Evolutionary conservation across 805 yeast species (phyloP), one percentile per base, ranked within the genome.

Genomic region (Zygosaccharomyces bisporus): DNA sequence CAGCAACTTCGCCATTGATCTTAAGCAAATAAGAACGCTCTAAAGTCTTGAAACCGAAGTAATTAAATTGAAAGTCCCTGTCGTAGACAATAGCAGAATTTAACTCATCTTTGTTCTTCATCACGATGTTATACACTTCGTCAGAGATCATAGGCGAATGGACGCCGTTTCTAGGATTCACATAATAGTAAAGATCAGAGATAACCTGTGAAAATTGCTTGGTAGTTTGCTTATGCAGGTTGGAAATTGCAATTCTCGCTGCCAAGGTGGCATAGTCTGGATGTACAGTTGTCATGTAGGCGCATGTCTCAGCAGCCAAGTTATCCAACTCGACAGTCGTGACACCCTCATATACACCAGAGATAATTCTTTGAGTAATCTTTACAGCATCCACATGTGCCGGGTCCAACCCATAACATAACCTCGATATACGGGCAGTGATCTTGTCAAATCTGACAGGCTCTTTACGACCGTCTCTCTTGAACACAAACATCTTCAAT

Each of bases 211-310:
- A 83, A 58, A 86, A 91, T 60, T 76, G 84, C 67, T 86, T 85
- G 49, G 88, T 85, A 42, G 97, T 90, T 70, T 89, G 95, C 70
- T 90, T 90, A 73, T 91, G 97, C 62, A 93, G 75, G 66, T 88
- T 88, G 33, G 96, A 86, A 44, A 93, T 83, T 16, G 98, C 97
- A 49, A 91, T 84, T 71, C 99, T 82, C 27, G 98, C 97, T 43
- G 97, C 97, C 57, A 89, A 75, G 34, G 82, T 80, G 20, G 97
- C 96, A 59, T 91, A 90, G 70, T 93, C 98, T n/a, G 98, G 98
- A 67, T 91, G 98, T 51, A 86, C 79, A 9, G 98, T 91, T 47
- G 97, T 89, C 96, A 93, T 87, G 63, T 84, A 86, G 34, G 98
- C 98, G 46, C 96, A 95, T 29, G 96, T 89, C 69, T 93, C 99